A percentile compares a stretch with the other conserved stretches of the same genome.
phyloP scores from a whole-genome alignment of 495 filamentous ascomycete species.

The Aspergillus steynii region DNA sequence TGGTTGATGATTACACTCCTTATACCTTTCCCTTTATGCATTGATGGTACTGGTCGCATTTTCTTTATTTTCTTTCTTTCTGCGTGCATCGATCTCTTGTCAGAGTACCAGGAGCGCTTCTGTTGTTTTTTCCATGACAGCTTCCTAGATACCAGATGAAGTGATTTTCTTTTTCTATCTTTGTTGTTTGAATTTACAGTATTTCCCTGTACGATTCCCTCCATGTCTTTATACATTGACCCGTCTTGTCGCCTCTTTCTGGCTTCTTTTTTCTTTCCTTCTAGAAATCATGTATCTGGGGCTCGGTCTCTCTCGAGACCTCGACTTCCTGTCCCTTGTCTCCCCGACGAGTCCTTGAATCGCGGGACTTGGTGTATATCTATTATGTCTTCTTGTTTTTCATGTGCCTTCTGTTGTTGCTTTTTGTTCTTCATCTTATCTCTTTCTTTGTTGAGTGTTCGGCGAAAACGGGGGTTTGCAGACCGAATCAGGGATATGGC shows the following conservation, averaged over 20 bases:
- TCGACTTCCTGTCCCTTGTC: slow-evolving; percentile 13
- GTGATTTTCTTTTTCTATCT: slow-evolving; percentile 26
- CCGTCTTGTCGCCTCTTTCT: slow-evolving; percentile 9
- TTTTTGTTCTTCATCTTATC: neutral
- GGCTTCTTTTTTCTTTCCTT: slow-evolving; percentile 6
- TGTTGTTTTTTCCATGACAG: slow-evolving; percentile 22
- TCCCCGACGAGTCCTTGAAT: slow-evolving; percentile 14
- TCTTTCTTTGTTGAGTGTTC: neutral
- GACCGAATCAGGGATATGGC: neutral
- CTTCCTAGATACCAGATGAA: slow-evolving; percentile 45
- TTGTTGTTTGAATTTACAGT: slow-evolving; percentile 19
- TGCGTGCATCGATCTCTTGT: slow-evolving; percentile 15
- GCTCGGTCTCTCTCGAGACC: neutral
- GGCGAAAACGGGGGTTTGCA: slow-evolving; percentile 1
- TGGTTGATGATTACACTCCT: slow-evolving; percentile 17
- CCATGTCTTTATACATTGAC: slow-evolving; percentile 17
- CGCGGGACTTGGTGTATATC: slow-evolving; percentile 16
- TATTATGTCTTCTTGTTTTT: slow-evolving; percentile 13
- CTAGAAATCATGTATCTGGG: slow-evolving; percentile 15
- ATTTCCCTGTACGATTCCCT: slow-evolving; percentile 33
- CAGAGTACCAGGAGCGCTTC: slow-evolving; percentile 19
- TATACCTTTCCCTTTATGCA: slow-evolving; percentile 17
- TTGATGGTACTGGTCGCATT: slow-evolving; percentile 9
- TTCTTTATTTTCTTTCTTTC: slow-evolving; percentile 6
- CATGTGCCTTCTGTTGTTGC: neutral